These are phyloP conservation scores for Calvatia gigantea DNA, from an alignment of 768 basidiomycete species.

Conservation along the genomic window DNA sequence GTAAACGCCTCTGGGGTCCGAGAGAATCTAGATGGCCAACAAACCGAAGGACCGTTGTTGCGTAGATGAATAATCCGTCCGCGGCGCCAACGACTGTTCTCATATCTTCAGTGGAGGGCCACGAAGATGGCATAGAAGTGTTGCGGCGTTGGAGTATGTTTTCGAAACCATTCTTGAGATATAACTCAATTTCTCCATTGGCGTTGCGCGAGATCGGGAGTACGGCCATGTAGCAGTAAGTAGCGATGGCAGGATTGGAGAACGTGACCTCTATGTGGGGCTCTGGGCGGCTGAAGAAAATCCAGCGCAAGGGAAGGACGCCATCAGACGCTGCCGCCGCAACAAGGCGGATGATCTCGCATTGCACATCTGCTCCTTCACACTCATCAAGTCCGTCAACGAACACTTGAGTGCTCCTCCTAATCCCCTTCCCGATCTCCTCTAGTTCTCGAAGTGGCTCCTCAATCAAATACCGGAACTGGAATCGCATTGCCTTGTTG, in stretches of 20 bases:
- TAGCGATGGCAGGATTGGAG: neutral
- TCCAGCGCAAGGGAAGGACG: neutral
- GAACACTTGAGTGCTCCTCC: neutral
- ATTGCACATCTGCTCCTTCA: neutral
- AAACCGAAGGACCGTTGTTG: slow-evolving; percentile 22
- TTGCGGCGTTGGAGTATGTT: neutral
- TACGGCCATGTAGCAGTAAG: neutral
- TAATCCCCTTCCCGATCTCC: neutral
- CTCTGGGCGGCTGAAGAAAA: slow-evolving; percentile 5
- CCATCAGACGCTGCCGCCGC: neutral
- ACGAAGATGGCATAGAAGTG: neutral
- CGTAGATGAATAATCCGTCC: slow-evolving; percentile 24
- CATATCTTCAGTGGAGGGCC: slow-evolving; percentile 14
- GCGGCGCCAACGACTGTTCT: slow-evolving; percentile 17
- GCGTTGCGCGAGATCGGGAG: neutral
- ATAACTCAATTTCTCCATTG: slow-evolving; percentile 5
- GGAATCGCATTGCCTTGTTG: neutral
- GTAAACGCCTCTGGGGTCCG: neutral
- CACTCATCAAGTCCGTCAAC: slow-evolving; percentile 6
- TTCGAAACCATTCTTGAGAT: neutral
- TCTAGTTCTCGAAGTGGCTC: neutral
- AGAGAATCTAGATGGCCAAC: slow-evolving; percentile 14
- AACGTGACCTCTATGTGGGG: neutral
- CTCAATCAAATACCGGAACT: neutral
- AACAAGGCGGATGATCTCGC: slow-evolving; percentile 1